Evolutionary conservation across 805 yeast genomes (phyloP).

Genomic region (Debaryomyces hansenii): DNA sequence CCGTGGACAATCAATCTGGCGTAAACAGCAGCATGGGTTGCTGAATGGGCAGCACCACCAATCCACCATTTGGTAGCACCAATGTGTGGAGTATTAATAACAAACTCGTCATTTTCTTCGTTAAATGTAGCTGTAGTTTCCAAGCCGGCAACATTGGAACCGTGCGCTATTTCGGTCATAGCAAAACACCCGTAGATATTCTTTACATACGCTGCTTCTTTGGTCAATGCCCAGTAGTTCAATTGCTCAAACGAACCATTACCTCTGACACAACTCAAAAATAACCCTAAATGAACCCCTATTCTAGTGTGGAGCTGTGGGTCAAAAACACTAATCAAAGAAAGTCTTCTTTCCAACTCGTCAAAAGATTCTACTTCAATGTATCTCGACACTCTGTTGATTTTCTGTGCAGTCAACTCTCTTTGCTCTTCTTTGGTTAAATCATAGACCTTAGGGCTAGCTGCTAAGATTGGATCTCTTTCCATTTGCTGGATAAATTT

Average conservation of each 20-base stretch:
- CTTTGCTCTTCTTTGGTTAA: conserved; percentile 26
- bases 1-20: conserved; percentile 79
- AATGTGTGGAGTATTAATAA: conserved; percentile 78
- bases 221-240: conserved; percentile 32
- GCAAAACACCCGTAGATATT: conserved; percentile 74
- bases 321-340: conserved; percentile 29
- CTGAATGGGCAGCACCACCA: conserved; percentile 93
- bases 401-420: conserved; percentile 29
- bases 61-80: conserved; percentile 98
- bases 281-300: conserved; percentile 33
- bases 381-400: conserved; percentile 32
- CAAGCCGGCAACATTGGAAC: conserved; percentile 86
- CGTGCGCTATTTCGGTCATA: conserved; percentile 89
- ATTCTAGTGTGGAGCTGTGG: conserved; percentile 34
- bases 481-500: conserved; percentile 31
- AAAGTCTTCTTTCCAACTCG: conserved; percentile 28
- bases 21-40: conserved; percentile 77
- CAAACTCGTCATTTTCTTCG: conserved; percentile 59
- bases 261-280: conserved; percentile 32
- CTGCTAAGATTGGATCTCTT: conserved; percentile 32
- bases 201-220: conserved; percentile 29
- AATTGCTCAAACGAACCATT: conserved; percentile 36
- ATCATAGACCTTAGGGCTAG: conserved; percentile 27
- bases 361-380: conserved; percentile 27
- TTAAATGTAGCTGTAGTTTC: conserved; percentile 86